phyloP scores from a whole-genome alignment of 129 eudicot species.

The Lactuca sativa region DNA sequence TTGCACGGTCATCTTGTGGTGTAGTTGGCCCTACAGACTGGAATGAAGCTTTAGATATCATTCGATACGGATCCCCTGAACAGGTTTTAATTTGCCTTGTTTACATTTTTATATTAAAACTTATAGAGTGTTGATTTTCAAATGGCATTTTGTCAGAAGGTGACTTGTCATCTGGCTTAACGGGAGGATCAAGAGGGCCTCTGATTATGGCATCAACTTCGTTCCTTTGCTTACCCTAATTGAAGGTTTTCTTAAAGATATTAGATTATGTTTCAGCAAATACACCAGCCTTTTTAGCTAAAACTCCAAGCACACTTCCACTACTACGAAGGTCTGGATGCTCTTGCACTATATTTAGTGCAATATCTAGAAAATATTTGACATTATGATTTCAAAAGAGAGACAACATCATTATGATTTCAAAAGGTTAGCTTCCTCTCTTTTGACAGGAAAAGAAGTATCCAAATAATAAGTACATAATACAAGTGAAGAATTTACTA shows the following conservation, averaged over 20 bases:
- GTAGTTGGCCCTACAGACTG: conserved; percentile 80
- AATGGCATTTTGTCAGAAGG: conserved; percentile 3
- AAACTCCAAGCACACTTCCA: conserved; percentile 9
- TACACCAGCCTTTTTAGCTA: conserved; percentile 32
- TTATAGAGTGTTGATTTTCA: not conserved
- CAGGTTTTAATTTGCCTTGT: conserved; percentile 45
- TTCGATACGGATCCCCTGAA: conserved; percentile 88
- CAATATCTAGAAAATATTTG: conserved; percentile 30
- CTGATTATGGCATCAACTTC: not conserved
- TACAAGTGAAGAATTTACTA: no score
- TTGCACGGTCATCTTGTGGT: conserved; percentile 54
- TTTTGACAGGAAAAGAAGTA: no score
- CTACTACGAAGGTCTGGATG: conserved; percentile 19
- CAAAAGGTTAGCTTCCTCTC: no score
- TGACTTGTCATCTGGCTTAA: not conserved
- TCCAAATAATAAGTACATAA: no score
- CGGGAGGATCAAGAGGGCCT: not conserved
- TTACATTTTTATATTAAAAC: not conserved
- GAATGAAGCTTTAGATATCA: conserved; percentile 96
- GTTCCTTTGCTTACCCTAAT: not conserved
- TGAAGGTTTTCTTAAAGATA: not conserved
- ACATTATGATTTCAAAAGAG: not conserved
- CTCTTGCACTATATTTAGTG: conserved; percentile 28
- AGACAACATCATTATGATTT: no score
- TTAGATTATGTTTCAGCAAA: conserved; percentile 10